Base-by-base conservation (phyloP, 2,329 filamentous ascomycete genomes). In the Botrytis porri region DNA sequence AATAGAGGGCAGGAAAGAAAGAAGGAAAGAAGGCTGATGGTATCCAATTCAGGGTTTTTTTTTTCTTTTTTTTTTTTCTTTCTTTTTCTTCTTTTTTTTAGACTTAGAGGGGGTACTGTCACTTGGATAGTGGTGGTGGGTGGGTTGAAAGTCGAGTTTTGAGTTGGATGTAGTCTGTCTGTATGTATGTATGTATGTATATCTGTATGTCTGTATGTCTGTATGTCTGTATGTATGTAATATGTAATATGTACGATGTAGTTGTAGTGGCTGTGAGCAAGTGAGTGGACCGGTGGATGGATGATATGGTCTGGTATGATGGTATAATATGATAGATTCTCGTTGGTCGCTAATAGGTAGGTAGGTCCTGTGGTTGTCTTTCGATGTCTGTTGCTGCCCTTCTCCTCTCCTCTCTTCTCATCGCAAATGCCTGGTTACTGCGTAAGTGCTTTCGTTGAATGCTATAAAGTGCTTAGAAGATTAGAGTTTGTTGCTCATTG, bases 21-120 rank as follows among this genome's bases (percentile, higher is more conserved):
- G 63, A 48, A 48, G 20, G 39, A 66, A 51, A 51, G 63, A 51
- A 51, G 63, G 63, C 63, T 65, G 43, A 65, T 57, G 20, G 25
- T 22, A 51, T 65, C 29, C 22, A 16, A 48, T 51, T 51, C 43
- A 37, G 22, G 63, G 43, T 29, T 41, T 63, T 65, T 43, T 22
- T 45, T 7, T 51, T 51, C n/a, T 2, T 43, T 7, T 20, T 20
- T 43, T 43, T 16, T 43, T 43, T 9, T 43, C 2, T 43, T 20
- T 43, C 20, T 12, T 0, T 25, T 25, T 14, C 22, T 25, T 51
- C 25, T 51, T 25, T n/a, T 22, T 51, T 39, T 14, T 8, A 12
- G 25, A 54, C 41, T 61, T 61, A 39, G 61, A 64, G 39, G 61
- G 61, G 61, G 61, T n/a, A 39, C 61, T 64, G 25, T 45, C 61